Evolutionary conservation across 169 alveolate species (phyloP), one percentile per base, ranked within the genome.

Genomic region (Eimeria maxima): DNA sequence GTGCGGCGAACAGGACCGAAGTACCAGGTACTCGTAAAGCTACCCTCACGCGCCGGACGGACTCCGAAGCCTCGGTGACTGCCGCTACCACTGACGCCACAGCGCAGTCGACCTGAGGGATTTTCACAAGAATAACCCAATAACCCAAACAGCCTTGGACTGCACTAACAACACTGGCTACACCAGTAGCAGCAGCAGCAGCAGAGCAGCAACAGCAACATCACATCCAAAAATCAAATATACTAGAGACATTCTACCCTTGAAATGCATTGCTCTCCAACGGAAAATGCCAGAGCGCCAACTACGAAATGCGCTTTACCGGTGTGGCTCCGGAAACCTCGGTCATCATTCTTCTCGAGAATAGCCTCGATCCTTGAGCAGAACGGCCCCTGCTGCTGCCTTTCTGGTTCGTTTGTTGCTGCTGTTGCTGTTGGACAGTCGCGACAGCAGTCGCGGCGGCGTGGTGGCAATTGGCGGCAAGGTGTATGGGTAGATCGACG

Each of bases 401-500:
- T 86, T 86, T 86, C 69, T 57, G 74, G 63, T 86, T 78, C 80
- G 44, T 44, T 73, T 81, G 90, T n/a, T 57, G 93, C 78, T 57
- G 93, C 81, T 86, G 81, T 57, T 86, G 93, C 80, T 53, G 93
- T 65, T 86, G 93, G 7, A 8, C 93, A 60, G 93, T 27, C 33
- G 93, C 80, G 38, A 33, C n/a, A n/a, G 53, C 38, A 6, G 74
- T 42, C 10, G 69, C 74, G 44, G 20, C 78, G n/a, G 80, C 93
- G 8, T 60, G 93, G 80, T 86, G 93, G 78, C 93, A 86, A 24
- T 86, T 86, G 57, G 93, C 74, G 29, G 93, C 93, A 63, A 80
- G 92, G 81, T 78, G 95, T 18, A 92, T 50, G 13, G 95, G 90
- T 55, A 92, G 92, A 29, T 92, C 95, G 11, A 92, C 92, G 6